These are phyloP conservation scores for Plasmopara muralis DNA, from an alignment of 352 stramenopile species.

Conservation along the genomic window DNA sequence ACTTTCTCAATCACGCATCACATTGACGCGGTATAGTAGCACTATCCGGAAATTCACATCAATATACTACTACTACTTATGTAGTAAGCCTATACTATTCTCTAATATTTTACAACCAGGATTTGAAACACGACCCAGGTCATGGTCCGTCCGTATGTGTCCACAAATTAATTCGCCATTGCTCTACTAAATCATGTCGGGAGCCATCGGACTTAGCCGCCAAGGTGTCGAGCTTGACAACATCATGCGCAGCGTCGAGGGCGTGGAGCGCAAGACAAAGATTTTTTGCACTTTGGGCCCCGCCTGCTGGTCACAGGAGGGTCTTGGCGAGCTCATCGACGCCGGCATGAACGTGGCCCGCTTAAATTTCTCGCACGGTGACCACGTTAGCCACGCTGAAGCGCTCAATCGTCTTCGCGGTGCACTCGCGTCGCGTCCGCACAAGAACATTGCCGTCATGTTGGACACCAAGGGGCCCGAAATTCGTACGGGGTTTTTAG, in stretches of 20 bases:
- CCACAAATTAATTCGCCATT: not conserved
- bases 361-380: constrained; percentile 99
- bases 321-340: constrained; percentile 83
- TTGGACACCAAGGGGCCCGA: constrained; percentile 96
- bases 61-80: no score
- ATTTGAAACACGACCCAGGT: no score
- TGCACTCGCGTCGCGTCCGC: constrained; percentile 49
- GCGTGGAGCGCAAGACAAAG: constrained; percentile 74
- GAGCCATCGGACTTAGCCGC: constrained; percentile 27
- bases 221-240: constrained; percentile 32
- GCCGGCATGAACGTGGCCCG: constrained; percentile 96
- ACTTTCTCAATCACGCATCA: no score
- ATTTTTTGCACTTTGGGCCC: constrained; percentile 89
- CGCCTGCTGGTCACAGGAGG: constrained; percentile 90
- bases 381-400: constrained; percentile 82
- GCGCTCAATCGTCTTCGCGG: constrained; percentile 59
- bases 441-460: constrained; percentile 88
- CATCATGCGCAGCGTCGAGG: constrained; percentile 25
- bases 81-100: no score
- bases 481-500: constrained; percentile 90
- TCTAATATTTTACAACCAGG: no score
- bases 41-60: no score
- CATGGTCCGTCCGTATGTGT: not conserved
- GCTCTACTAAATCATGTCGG: constrained; percentile 11
- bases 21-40: no score